phyloP scores from a whole-genome alignment of 768 basidiomycete genomes.

The Pleurotus giganteus region DNA sequence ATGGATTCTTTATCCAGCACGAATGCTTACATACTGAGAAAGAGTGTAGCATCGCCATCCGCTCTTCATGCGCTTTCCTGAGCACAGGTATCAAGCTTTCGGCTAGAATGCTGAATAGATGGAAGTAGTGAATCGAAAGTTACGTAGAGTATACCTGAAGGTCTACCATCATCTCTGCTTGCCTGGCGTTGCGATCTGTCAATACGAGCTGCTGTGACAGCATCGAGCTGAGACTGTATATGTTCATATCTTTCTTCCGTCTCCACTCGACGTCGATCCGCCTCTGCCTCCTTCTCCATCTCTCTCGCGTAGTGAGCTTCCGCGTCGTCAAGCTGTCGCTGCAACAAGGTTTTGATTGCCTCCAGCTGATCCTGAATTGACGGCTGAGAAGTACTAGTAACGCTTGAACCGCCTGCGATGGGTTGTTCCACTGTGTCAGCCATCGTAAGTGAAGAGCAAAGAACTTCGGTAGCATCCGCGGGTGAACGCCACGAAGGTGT shows the following conservation, averaged over 20 bases:
- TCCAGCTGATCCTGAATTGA: slow-evolving; percentile 3
- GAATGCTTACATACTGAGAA: not conserved
- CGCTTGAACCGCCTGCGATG: not conserved
- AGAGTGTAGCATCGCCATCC: not conserved
- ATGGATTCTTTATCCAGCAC: no score
- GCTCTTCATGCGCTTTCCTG: not conserved
- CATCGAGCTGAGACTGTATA: not conserved
- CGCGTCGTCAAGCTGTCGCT: not conserved
- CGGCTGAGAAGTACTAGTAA: not conserved
- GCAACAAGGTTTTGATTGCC: not conserved
- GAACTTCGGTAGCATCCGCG: no score
- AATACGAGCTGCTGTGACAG: not conserved
- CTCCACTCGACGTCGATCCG: not conserved
- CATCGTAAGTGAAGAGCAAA: no score
- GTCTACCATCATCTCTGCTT: not conserved
- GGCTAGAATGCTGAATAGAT: not conserved
- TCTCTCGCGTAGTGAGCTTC: not conserved
- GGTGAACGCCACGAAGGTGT: no score
- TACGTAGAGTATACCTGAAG: not conserved
- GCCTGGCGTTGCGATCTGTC: not conserved
- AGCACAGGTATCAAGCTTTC: not conserved
- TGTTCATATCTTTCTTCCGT: not conserved
- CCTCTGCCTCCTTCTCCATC: not conserved
- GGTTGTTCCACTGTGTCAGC: not conserved
- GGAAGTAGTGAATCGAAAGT: not conserved